Base-by-base conservation (phyloP, 768 basidiomycete species). In the Pisolithus albus region DNA sequence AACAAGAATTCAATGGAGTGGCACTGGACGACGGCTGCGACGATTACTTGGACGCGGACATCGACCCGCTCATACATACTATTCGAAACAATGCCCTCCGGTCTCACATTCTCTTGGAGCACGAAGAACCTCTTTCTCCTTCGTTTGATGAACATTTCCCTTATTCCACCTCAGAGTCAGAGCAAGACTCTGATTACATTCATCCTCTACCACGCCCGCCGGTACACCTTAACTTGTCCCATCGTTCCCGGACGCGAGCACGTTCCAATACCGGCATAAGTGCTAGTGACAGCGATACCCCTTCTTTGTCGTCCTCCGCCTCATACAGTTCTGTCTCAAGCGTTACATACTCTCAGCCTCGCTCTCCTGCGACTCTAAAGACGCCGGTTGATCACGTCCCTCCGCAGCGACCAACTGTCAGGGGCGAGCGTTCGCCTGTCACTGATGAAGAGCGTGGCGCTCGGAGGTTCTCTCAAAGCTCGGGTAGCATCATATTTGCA, bases 281-380 rank as follows among this genome's bases (percentile, higher is more conserved):
- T 39, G 49, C 60, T 18, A 67, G 70, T 49, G 72, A 72, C 52
- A 74, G 72, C 46, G 75, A 77, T 52, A 73, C 72, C n/a, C 76
- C 76, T n/a, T 76, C 78, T 9, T 65, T 80, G 46, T 65, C 70
- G 28, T 74, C 74, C 46, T 75, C 72, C 39, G 63, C 61, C 7
- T 75, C 74, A 2, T 62, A 58, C 51, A 72, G 71, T 48, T 75
- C 74, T 4, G 60, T 61, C 3, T 57, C 63, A 30, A 63, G 63
- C 47, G 52, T 50, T 19, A 47, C 57, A 49, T 65, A 61, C 46
- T 72, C 70, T 3, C 63, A 59, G 21, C 55, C 61, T 46, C 55
- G 57, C 63, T 60, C 30, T 53, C 67, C 63, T 19, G 66, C 56
- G 7, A 62, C 61, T 52, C 52, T 70, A 7, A 60, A 58, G 32